A percentile compares a stretch with the other conserved stretches of the same genome.
phyloP scores from a whole-genome alignment of 306 rosid species.

The Acacia acuminata region DNA sequence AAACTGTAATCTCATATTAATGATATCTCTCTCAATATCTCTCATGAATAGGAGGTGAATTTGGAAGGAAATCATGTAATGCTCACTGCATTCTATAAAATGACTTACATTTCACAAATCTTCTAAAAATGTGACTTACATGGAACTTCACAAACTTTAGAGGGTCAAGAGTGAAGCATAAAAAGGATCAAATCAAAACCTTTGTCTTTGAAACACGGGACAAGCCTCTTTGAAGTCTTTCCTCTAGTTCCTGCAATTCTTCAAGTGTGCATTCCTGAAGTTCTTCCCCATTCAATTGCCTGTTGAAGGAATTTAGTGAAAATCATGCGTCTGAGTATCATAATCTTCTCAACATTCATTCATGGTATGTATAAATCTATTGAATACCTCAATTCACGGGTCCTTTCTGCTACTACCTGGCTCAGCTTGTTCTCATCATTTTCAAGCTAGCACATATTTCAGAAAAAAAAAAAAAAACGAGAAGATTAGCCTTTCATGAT shows the following conservation, averaged over 20 bases:
- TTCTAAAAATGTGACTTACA: background rate
- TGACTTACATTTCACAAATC: background rate
- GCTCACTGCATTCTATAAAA: background rate
- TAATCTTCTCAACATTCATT: background rate
- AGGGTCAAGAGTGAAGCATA: background rate
- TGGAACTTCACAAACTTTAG: background rate
- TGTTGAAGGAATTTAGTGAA: background rate
- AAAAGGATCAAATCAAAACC: background rate
- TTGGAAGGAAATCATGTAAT: background rate
- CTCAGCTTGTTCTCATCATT: background rate
- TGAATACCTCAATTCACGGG: constrained; percentile 28
- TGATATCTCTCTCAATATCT: background rate
- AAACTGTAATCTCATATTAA: background rate
- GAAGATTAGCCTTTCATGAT: background rate
- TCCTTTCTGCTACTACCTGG: constrained; percentile 2
- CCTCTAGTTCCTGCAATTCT: constrained; percentile 23
- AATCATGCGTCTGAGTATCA: background rate
- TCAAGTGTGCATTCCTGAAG: background rate
- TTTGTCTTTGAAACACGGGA: constrained; percentile 8
- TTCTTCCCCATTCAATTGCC: constrained; percentile 20
- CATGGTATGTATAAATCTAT: background rate
- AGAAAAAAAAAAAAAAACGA: background rate
- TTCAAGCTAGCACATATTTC: background rate
- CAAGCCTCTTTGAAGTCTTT: background rate
- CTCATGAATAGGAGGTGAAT: background rate